phyloP scores from a whole-genome alignment of 2,329 filamentous ascomycete genomes.

The Zasmidium cellare region DNA sequence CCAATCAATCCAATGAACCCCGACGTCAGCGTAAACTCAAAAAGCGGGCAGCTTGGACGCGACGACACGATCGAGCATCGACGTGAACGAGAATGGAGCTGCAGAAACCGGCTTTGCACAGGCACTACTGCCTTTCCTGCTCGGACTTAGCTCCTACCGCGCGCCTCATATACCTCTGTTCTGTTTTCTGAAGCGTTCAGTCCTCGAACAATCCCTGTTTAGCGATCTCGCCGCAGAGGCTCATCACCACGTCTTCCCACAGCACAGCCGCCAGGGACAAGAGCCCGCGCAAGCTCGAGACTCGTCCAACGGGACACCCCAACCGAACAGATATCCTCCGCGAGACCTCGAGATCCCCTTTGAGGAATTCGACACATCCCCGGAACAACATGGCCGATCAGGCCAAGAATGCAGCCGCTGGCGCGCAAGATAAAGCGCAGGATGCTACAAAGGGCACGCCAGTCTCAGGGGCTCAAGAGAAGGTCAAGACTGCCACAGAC shows the following conservation, averaged over 20 bases:
- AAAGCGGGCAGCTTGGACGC: not conserved
- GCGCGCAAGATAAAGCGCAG: slow-evolving; percentile 20
- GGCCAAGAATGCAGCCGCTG: slow-evolving; percentile 17
- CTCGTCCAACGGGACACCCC: slow-evolving; percentile 23
- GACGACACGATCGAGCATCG: not conserved
- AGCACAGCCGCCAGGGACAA: slow-evolving; percentile 13
- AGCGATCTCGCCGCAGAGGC: not conserved
- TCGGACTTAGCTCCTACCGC: not conserved
- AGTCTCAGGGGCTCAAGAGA: slow-evolving; percentile 21
- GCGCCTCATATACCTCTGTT: not conserved
- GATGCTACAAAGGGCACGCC: slow-evolving; percentile 23
- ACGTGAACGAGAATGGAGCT: not conserved
- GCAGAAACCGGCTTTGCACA: not conserved
- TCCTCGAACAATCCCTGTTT: not conserved
- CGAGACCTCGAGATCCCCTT: slow-evolving; percentile 23
- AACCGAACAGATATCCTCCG: slow-evolving; percentile 26
- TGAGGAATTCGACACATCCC: slow-evolving; percentile 1
- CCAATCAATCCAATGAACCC: not conserved
- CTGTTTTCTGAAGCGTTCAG: not conserved
- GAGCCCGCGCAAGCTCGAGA: slow-evolving; percentile 31
- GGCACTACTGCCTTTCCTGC: not conserved
- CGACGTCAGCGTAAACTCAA: not conserved
- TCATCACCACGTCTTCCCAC: slow-evolving; percentile 21
- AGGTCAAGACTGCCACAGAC: slow-evolving; percentile 28
- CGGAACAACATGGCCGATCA: slow-evolving; percentile 26